A percentile compares a stretch with the other conserved stretches of the same genome.
Conservation (phyloP, 805 yeast species). For the Ogataea angusta region DNA sequence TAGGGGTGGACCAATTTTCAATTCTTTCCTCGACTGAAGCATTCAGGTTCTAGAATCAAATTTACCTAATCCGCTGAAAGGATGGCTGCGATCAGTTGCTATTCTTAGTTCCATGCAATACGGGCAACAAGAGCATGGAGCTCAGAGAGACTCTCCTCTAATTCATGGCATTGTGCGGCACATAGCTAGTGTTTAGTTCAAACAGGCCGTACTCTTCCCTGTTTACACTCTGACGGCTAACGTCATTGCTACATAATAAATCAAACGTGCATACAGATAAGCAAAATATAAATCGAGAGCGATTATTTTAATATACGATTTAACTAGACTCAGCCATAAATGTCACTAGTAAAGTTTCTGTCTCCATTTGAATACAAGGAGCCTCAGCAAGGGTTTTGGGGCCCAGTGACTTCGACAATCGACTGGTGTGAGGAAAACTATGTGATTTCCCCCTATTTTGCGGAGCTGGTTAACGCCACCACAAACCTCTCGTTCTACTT, state of each 20-base stretch:
- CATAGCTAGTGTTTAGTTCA: too few relatives aligned
- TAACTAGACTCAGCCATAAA: not conserved
- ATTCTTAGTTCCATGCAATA: too few relatives aligned
- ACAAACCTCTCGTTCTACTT: conserved; percentile 61
- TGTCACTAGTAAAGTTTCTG: conserved; percentile 4
- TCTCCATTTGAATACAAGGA: conserved; percentile 18
- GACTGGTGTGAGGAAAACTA: conserved; percentile 98
- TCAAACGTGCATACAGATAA: not conserved
- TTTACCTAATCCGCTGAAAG: too few relatives aligned
- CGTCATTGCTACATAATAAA: not conserved
- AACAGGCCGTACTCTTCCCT: not conserved
- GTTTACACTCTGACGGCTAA: not conserved
- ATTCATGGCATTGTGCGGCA: too few relatives aligned
- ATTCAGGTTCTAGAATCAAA: too few relatives aligned
- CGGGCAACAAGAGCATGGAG: too few relatives aligned
- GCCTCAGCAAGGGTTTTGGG: conserved; percentile 62
- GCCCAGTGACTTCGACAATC: conserved; percentile 80
- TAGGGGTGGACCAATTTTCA: too few relatives aligned
- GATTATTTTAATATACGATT: not conserved
- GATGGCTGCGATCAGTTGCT: too few relatives aligned
- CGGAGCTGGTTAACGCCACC: conserved; percentile 85
- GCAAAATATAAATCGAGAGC: not conserved
- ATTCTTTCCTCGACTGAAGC: too few relatives aligned
- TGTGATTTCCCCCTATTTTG: conserved; percentile 78
- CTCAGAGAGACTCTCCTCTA: too few relatives aligned